These are phyloP conservation scores for Penicillium digitatum DNA, from an alignment of 2,329 filamentous ascomycete genomes.

Conservation along the genomic window DNA sequence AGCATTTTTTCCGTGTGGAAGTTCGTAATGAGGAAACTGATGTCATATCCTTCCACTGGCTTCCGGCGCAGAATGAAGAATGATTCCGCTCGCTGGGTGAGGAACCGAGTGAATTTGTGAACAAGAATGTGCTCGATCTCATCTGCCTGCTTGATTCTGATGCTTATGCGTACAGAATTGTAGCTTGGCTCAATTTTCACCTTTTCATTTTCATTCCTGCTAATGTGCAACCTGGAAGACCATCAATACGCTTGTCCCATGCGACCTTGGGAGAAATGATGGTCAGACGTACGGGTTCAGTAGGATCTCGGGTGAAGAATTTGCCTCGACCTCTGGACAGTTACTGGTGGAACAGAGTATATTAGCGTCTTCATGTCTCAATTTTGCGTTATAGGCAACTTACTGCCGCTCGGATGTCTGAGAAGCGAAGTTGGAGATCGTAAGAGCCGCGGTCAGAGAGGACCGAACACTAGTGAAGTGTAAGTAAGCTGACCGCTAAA, in stretches of 20 bases:
- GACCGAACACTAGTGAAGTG: slow-evolving; percentile 93
- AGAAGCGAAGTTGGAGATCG: slow-evolving; percentile 93
- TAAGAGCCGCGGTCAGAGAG: slow-evolving; percentile 88
- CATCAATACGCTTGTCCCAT: slow-evolving; percentile 5
- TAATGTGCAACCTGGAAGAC: slow-evolving; percentile 59
- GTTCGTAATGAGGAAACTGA: slow-evolving; percentile 97
- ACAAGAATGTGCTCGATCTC: slow-evolving; percentile 89
- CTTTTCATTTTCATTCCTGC: slow-evolving; percentile 94
- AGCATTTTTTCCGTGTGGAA: slow-evolving; percentile 98
- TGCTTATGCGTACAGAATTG: slow-evolving; percentile 95
- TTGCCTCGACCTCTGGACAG: slow-evolving; percentile 91
- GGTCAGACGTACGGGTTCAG: slow-evolving; percentile 61
- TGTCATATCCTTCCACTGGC: slow-evolving; percentile 96
- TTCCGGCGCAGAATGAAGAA: slow-evolving; percentile 97
- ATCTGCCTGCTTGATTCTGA: slow-evolving; percentile 99
- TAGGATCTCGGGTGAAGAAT: slow-evolving; percentile 77
- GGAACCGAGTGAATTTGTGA: slow-evolving; percentile 95
- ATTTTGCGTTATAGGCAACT: not conserved
- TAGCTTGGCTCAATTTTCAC: slow-evolving; percentile 94
- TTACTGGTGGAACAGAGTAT: slow-evolving; percentile 55
- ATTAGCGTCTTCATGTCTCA: not conserved
- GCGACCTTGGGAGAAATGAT: not conserved
- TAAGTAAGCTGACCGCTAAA: slow-evolving; percentile 56
- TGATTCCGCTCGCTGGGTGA: slow-evolving; percentile 91
- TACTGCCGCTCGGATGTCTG: slow-evolving; percentile 80